phyloP scores from a whole-genome alignment of 208 protist genomes.

The Phytomonas francai region DNA sequence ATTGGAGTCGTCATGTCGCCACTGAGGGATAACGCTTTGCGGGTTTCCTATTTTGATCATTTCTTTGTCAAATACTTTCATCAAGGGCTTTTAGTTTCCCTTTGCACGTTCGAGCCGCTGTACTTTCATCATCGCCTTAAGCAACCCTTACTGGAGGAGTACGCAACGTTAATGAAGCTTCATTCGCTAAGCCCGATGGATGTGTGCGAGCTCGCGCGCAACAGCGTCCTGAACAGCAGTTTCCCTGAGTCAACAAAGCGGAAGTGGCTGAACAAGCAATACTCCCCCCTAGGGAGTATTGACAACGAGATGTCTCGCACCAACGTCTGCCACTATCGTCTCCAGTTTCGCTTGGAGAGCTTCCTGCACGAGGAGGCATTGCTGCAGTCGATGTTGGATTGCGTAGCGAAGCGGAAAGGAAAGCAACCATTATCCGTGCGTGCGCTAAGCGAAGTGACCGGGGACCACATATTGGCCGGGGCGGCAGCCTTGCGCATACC shows the following conservation, averaged over 20 bases:
- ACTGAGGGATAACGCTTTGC: constrained; percentile 95
- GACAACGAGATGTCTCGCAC: constrained; percentile 62
- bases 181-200: constrained; percentile 68
- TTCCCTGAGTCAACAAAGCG: constrained; percentile 69
- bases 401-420: no score
- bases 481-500: no score
- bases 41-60: constrained; percentile 93
- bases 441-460: no score
- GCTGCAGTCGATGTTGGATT: constrained; percentile 56
- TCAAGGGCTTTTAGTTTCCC: constrained; percentile 93
- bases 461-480: no score
- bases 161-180: constrained; percentile 82
- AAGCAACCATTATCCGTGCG: no score
- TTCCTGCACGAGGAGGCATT: constrained; percentile 74
- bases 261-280: constrained; percentile 67
- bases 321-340: constrained; percentile 71
- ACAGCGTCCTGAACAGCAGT: constrained; percentile 86
- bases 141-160: constrained; percentile 83
- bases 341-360: constrained; percentile 76
- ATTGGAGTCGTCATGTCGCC: constrained; percentile 96
- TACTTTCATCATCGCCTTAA: constrained; percentile 84
- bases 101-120: constrained; percentile 96
- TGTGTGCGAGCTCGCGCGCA: constrained; percentile 81
- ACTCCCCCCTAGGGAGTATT: constrained; percentile 21
- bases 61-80: constrained; percentile 93